Evolutionary conservation across 768 basidiomycete species (phyloP).

Genomic region (Sutorius australiensis): DNA sequence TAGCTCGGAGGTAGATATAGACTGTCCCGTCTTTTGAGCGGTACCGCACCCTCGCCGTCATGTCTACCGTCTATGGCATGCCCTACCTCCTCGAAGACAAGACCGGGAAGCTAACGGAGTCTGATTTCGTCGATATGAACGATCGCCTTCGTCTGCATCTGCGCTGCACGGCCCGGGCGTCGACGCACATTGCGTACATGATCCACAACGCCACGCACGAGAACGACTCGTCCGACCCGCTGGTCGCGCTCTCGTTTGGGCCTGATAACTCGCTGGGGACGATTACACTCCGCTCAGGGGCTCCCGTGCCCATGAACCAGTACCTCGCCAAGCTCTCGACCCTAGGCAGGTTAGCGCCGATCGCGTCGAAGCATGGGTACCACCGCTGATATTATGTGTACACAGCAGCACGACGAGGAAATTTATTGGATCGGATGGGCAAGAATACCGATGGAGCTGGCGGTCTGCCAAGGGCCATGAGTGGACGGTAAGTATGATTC

Average conservation of each 20-base stretch:
- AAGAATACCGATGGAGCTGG: constrained; percentile 60
- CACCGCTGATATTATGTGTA: constrained; percentile 3
- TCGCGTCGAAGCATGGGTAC: not conserved
- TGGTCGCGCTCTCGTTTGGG: constrained; percentile 51
- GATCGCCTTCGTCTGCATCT: constrained; percentile 52
- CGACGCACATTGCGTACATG: constrained; percentile 46
- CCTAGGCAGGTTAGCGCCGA: constrained; percentile 40
- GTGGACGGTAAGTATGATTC: constrained; percentile 52
- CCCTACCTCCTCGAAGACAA: constrained; percentile 65
- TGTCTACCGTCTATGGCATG: constrained; percentile 46
- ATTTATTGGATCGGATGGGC: constrained; percentile 57
- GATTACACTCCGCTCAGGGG: constrained; percentile 40
- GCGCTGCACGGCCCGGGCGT: constrained; percentile 44
- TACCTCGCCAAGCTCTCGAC: constrained; percentile 45
- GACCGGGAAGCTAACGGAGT: constrained; percentile 48
- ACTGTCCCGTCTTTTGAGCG: not conserved
- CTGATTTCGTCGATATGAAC: constrained; percentile 61
- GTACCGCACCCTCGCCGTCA: constrained; percentile 7
- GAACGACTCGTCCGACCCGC: constrained; percentile 33
- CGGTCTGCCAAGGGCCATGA: constrained; percentile 48
- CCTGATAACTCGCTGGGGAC: constrained; percentile 48
- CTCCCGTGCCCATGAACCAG: constrained; percentile 44
- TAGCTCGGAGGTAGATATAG: constrained; percentile 24
- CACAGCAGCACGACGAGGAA: constrained; percentile 45
- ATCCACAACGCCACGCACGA: constrained; percentile 42